Percentiles rank a stretch among this genome's conserved stretches.
Evolutionary conservation across 2,329 filamentous ascomycete genomes (phyloP).

Genomic region (Penicillium sp.): DNA sequence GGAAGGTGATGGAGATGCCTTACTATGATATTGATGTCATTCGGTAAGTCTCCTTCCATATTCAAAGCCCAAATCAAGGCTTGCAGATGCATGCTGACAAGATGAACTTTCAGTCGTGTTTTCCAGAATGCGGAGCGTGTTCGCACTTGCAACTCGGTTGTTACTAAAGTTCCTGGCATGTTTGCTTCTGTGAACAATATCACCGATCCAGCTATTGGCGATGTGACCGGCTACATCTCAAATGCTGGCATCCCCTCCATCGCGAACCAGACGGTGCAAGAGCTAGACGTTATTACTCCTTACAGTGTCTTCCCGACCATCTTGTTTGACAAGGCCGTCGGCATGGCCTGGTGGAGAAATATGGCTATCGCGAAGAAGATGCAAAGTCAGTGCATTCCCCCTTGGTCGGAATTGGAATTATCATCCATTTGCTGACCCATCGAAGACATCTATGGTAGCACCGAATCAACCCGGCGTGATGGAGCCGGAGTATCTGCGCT

Average conservation of each 20-base stretch:
- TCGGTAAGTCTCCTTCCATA: conserved; percentile 18
- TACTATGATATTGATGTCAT: conserved; percentile 48
- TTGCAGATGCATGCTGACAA: background rate
- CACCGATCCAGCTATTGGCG: conserved; percentile 40
- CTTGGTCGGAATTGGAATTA: background rate
- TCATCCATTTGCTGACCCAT: background rate
- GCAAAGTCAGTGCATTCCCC: conserved; percentile 39
- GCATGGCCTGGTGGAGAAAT: conserved; percentile 49
- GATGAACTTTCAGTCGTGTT: conserved; percentile 25
- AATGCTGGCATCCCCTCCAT: conserved; percentile 47
- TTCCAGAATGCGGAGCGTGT: conserved; percentile 46
- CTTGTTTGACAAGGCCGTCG: conserved; percentile 43
- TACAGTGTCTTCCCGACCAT: conserved; percentile 45
- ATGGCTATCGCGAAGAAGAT: conserved; percentile 48
- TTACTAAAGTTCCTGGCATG: conserved; percentile 43
- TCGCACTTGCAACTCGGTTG: conserved; percentile 47
- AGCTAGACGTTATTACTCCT: conserved; percentile 47
- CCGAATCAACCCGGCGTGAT: conserved; percentile 45
- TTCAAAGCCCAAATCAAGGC: conserved; percentile 17
- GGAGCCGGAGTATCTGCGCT: conserved; percentile 44
- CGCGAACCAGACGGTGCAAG: conserved; percentile 43
- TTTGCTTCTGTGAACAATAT: conserved; percentile 50
- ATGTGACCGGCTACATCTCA: conserved; percentile 47
- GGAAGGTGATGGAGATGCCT: conserved; percentile 49
- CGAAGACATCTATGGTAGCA: conserved; percentile 42